These are phyloP conservation scores for Plenodomus biglobosus DNA, from an alignment of 2,329 filamentous ascomycete genomes.

Conservation along the genomic window DNA sequence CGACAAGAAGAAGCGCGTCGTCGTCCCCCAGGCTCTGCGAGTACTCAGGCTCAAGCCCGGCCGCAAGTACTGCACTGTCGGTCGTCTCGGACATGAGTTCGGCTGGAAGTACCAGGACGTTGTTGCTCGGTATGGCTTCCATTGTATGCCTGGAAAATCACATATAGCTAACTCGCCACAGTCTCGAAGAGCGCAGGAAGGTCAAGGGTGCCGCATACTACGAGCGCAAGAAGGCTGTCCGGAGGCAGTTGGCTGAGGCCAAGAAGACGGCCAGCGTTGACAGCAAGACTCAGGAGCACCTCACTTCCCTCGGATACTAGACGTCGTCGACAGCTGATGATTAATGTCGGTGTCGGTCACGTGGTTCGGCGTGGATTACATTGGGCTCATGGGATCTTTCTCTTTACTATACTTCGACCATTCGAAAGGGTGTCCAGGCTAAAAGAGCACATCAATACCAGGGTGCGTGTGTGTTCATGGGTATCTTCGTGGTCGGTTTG, in stretches of 20 bases:
- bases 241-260: constrained; percentile 86
- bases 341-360: constrained; percentile 33
- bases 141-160: background rate
- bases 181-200: constrained; percentile 99
- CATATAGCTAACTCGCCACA: constrained; percentile 47
- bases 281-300: constrained; percentile 82
- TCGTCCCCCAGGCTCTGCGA: constrained; percentile 96
- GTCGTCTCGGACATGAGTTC: constrained; percentile 96
- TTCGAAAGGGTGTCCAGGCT: constrained; percentile 42
- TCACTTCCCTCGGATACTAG: constrained; percentile 92
- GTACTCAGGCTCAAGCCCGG: constrained; percentile 96
- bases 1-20: constrained; percentile 99
- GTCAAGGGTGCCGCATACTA: constrained; percentile 99
- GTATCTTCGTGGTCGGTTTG: constrained; percentile 43
- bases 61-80: constrained; percentile 99
- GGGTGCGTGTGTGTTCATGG: constrained; percentile 44
- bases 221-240: constrained; percentile 98
- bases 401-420: constrained; percentile 43
- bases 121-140: constrained; percentile 79
- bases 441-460: constrained; percentile 43
- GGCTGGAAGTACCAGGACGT: constrained; percentile 99
- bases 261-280: constrained; percentile 89
- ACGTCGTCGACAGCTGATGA: constrained; percentile 40
- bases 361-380: constrained; percentile 43
- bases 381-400: constrained; percentile 44